A percentile compares a stretch with the other conserved stretches of the same genome.
Conservation (phyloP, 352 stramenopile genomes). For the Pythium sp. region DNA sequence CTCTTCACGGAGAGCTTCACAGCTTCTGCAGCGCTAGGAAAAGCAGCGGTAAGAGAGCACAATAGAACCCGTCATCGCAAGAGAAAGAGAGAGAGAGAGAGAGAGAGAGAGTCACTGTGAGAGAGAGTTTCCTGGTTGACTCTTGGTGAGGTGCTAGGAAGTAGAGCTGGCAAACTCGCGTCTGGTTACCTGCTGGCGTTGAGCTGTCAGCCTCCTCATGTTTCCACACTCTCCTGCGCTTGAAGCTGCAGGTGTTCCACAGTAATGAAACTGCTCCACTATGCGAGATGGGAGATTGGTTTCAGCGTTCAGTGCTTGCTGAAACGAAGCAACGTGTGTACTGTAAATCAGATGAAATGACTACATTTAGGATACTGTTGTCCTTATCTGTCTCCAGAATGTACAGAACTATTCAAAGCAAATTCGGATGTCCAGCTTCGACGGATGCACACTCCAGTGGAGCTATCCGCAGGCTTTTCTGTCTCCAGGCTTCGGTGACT, state of each 20-base stretch:
- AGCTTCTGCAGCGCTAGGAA: slow-evolving; percentile 17
- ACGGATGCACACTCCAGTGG: background rate
- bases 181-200: background rate
- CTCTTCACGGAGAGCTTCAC: slow-evolving; percentile 17
- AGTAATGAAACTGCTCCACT: too few species aligned
- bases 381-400: background rate
- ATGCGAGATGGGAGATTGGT: too few species aligned
- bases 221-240: background rate
- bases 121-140: background rate
- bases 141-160: background rate
- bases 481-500: background rate
- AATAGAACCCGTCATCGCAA: too few species aligned
- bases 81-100: too few species aligned
- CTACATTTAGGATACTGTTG: background rate
- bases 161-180: too few species aligned
- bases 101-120: too few species aligned
- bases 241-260: too few species aligned
- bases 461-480: background rate
- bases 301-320: too few species aligned
- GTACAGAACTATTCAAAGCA: background rate
- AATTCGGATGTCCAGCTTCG: background rate
- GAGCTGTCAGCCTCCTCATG: background rate
- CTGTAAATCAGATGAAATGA: background rate
- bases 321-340: too few species aligned
- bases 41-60: too few species aligned